Conservation (phyloP, 257 asterid species). For the Nicotiana tabacum region DNA sequence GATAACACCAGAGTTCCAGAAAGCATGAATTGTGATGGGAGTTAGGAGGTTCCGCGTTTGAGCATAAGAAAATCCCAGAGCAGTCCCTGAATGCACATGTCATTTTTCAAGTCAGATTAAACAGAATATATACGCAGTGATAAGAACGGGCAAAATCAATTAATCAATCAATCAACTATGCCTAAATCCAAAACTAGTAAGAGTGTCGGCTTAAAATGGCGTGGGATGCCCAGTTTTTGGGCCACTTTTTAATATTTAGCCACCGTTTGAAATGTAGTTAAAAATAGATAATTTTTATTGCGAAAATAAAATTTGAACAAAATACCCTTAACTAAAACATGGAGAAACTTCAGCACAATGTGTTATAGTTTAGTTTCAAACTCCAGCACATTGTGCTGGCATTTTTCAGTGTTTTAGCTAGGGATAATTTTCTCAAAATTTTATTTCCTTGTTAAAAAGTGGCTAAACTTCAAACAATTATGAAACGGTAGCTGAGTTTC, state of each 20-base stretch:
- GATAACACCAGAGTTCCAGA: conserved; percentile 94
- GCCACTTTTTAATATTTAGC: background rate
- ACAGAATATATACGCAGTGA: background rate
- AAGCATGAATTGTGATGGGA: conserved; percentile 78
- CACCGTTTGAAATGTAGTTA: background rate
- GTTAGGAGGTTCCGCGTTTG: conserved; percentile 91
- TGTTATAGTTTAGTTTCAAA: too few relatives aligned
- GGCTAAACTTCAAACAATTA: background rate
- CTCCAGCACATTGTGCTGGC: background rate
- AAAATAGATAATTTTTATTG: too few relatives aligned
- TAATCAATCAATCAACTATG: background rate
- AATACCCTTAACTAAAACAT: background rate
- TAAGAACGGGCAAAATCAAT: background rate
- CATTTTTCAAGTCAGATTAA: background rate
- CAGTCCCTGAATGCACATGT: conserved; percentile 43
- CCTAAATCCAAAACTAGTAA: background rate
- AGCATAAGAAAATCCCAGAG: conserved; percentile 83
- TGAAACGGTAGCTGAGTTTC: background rate
- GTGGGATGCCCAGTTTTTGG: background rate
- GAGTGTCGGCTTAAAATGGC: background rate
- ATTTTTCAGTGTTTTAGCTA: background rate
- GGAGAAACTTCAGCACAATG: background rate
- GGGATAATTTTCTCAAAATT: too few relatives aligned
- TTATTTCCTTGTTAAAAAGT: background rate
- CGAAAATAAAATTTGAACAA: background rate